Evolutionary conservation across 345 rosid species (phyloP), one percentile per base, ranked within the genome.

Genomic region (Camelina neglecta): DNA sequence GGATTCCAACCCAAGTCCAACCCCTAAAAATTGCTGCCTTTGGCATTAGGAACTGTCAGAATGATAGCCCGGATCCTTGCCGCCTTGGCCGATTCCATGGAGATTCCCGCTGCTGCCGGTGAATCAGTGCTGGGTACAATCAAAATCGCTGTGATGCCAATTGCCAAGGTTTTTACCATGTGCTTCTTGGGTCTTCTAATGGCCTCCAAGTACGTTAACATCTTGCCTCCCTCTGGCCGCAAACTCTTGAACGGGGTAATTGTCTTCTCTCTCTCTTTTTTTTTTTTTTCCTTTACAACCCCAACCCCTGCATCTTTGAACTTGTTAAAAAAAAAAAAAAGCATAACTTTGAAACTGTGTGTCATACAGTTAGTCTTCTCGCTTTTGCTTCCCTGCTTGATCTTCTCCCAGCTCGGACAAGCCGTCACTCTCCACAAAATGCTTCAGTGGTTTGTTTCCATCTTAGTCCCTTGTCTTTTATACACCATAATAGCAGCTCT

Each of bases 401-500:
- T 96, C 60, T 96, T 96, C 79, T 91, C 99, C 9, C 97, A 93
- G 84, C 96, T 96, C 20, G 99, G 99, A 5, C 97, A 96, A 85
- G 93, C 99, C 23, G 82, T 96, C 58, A 93, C 92, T 74, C 57
- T 91, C 50, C 45, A 88, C 74, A 96, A 96, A 69, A 91, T 96
- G 97, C 68, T 91, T 38, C 79, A 89, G 80, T 96, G 98, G 99
- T 95, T 83, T 73, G 82, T 21, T 61, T 20, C 24, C 21, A 54
- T 67, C 31, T 59, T 18, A 33, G 21, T 20, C 20, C 24, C 67
- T 16, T 31, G 6, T n/a, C 73, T 21, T 45, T 11, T 12, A 49
- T 59, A 49, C 7, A 24, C 11, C 18, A 53, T 13, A 29, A 9
- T 24, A 24, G 2, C 2, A 24, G 3, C 26, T 24, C 11, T 42